A percentile compares a stretch with the other conserved stretches of the same genome.
Evolutionary conservation across 2,329 filamentous ascomycete species (phyloP).

Genomic region (Neurospora sp.): DNA sequence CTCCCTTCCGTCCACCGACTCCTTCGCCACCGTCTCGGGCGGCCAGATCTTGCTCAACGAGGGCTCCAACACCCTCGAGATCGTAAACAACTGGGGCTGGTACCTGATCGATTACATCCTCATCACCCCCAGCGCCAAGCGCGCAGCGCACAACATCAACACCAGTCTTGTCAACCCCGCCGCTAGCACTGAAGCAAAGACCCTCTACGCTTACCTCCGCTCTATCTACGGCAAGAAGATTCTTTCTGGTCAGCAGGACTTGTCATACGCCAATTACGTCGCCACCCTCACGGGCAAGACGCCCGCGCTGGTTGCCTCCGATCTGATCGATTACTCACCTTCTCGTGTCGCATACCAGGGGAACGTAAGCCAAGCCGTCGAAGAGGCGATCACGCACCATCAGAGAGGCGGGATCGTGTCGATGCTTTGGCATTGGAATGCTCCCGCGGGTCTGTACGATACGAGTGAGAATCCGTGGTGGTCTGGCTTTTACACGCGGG

Average conservation of each 20-base stretch:
- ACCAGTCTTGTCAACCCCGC: conserved; percentile 26
- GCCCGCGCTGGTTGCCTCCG: conserved; percentile 34
- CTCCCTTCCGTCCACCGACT: conserved; percentile 26
- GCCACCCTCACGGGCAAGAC: conserved; percentile 34
- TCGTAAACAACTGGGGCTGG: conserved; percentile 40
- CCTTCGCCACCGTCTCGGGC: conserved; percentile 28
- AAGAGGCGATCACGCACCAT: conserved; percentile 35
- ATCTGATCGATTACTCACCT: conserved; percentile 40
- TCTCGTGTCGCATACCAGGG: conserved; percentile 31
- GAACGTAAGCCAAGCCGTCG: conserved; percentile 30
- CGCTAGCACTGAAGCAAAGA: conserved; percentile 26
- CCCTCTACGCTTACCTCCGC: conserved; percentile 31
- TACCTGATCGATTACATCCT: conserved; percentile 35
- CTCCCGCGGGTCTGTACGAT: conserved; percentile 35
- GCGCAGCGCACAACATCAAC: conserved; percentile 13
- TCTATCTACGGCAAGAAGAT: conserved; percentile 36
- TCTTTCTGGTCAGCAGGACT: conserved; percentile 38
- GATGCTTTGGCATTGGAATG: conserved; percentile 40
- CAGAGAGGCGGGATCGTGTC: conserved; percentile 35
- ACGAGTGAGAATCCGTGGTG: conserved; percentile 35
- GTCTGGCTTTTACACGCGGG: conserved; percentile 38
- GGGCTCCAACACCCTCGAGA: conserved; percentile 33
- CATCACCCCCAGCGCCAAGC: conserved; percentile 11
- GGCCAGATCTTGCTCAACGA: conserved; percentile 34
- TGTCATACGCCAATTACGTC: conserved; percentile 32